Percentiles rank a stretch among this genome's conserved stretches.
These are phyloP conservation scores for Coffea eugenioides DNA, from an alignment of 257 asterid species.

Conservation along the genomic window DNA sequence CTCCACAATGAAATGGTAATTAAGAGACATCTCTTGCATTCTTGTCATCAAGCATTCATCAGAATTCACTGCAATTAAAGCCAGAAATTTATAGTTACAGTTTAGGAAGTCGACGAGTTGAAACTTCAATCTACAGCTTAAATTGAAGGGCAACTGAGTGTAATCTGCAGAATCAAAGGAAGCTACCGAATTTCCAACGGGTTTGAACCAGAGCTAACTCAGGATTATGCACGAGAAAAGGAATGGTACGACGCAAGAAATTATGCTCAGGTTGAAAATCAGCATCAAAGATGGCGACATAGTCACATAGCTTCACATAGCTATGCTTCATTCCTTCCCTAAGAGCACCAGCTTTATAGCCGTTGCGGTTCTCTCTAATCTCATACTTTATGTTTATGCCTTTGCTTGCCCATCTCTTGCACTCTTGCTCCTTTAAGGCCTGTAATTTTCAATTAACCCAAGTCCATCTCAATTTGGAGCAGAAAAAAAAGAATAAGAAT, in stretches of 20 bases:
- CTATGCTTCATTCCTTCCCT: constrained; percentile 37
- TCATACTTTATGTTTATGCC: constrained; percentile 38
- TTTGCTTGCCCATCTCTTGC: constrained; percentile 37
- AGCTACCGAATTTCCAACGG: constrained; percentile 45
- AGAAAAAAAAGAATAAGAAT: too few species aligned
- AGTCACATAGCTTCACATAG: constrained; percentile 34
- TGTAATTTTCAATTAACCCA: not conserved
- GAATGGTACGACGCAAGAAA: constrained; percentile 30
- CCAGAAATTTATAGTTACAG: not conserved
- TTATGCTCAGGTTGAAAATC: constrained; percentile 39
- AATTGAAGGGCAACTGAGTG: not conserved
- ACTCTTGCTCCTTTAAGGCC: constrained; percentile 39
- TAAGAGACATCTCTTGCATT: constrained; percentile 70
- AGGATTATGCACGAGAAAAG: constrained; percentile 40
- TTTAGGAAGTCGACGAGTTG: not conserved
- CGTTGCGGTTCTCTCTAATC: constrained; percentile 36
- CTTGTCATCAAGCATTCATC: constrained; percentile 74
- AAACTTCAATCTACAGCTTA: not conserved
- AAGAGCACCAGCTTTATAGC: constrained; percentile 47
- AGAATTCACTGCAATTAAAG: constrained; percentile 47
- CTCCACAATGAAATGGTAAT: constrained; percentile 66
- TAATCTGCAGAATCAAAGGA: not conserved
- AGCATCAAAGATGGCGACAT: constrained; percentile 41
- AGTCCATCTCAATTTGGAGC: too few species aligned
- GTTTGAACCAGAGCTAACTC: constrained; percentile 40